phyloP scores from a whole-genome alignment of 2,329 filamentous ascomycete genomes.

The Arthrobotrys iridis region DNA sequence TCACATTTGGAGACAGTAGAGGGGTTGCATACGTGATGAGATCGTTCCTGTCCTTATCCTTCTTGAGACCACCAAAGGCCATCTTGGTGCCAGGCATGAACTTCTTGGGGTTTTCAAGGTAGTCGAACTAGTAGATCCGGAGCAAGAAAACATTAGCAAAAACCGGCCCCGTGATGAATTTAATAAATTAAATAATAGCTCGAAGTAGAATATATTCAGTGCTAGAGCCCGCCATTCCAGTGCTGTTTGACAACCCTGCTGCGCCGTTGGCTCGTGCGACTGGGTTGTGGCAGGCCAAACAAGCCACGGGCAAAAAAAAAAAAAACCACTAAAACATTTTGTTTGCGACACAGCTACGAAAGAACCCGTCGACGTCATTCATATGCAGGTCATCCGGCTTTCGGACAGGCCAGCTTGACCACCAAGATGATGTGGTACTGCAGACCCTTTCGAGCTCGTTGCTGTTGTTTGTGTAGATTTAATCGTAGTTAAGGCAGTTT shows the following conservation, averaged over 20 bases:
- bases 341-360: conserved; percentile 19
- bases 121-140: conserved; percentile 74
- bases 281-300: conserved; percentile 8
- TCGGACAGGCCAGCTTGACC: neutral
- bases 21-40: conserved; percentile 82
- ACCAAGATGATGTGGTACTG: neutral
- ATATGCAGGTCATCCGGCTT: conserved; percentile 25
- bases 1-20: neutral
- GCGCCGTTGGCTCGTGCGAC: conserved; percentile 3
- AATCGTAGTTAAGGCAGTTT: neutral
- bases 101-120: conserved; percentile 99
- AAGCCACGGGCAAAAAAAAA: conserved; percentile 13
- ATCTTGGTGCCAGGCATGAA: conserved; percentile 99
- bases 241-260: neutral
- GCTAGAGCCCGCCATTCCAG: neutral
- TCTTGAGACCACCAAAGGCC: conserved; percentile 99
- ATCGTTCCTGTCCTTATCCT: conserved; percentile 99
- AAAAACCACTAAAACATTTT: no score
- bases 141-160: conserved; percentile 34
- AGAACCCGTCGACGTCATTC: conserved; percentile 33
- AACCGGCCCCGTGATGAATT: neutral
- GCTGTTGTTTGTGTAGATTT: neutral
- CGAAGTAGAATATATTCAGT: neutral
- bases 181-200: neutral
- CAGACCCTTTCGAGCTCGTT: neutral